Conservation (phyloP, 495 filamentous ascomycete species). For the Penicillium crystallinum region DNA sequence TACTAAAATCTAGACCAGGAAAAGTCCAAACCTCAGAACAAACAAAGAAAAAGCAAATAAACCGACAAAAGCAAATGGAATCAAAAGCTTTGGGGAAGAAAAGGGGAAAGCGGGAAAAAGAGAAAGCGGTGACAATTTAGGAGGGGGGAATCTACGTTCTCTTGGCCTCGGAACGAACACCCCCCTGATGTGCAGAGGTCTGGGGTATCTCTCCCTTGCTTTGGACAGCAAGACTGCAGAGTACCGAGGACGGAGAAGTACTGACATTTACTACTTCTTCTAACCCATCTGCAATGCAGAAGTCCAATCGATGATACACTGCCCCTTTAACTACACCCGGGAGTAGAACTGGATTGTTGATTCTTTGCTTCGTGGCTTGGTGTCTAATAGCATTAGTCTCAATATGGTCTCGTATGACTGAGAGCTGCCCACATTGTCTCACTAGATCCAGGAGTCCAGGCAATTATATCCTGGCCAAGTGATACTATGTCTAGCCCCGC, state of each 20-base stretch:
- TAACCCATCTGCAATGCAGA: neutral
- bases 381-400: neutral
- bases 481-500: neutral
- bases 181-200: neutral
- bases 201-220: neutral
- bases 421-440: neutral
- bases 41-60: conserved; percentile 8
- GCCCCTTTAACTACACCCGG: neutral
- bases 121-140: conserved; percentile 23
- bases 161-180: neutral
- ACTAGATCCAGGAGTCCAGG: neutral
- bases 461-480: neutral
- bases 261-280: neutral
- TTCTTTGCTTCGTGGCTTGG: neutral
- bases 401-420: neutral
- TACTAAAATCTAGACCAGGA: neutral
- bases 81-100: conserved; percentile 6
- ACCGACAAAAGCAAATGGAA: conserved; percentile 4
- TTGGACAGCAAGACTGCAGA: too few relatives aligned
- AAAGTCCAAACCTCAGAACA: conserved; percentile 6
- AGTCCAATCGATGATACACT: neutral
- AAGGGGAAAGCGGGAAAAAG: conserved; percentile 27
- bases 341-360: neutral
- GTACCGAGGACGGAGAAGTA: too few relatives aligned
- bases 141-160: conserved; percentile 20